Percentiles rank a stretch among this genome's conserved stretches.
These are phyloP conservation scores for Lipomyces chichibuensis DNA, from an alignment of 805 yeast species.

Conservation along the genomic window DNA sequence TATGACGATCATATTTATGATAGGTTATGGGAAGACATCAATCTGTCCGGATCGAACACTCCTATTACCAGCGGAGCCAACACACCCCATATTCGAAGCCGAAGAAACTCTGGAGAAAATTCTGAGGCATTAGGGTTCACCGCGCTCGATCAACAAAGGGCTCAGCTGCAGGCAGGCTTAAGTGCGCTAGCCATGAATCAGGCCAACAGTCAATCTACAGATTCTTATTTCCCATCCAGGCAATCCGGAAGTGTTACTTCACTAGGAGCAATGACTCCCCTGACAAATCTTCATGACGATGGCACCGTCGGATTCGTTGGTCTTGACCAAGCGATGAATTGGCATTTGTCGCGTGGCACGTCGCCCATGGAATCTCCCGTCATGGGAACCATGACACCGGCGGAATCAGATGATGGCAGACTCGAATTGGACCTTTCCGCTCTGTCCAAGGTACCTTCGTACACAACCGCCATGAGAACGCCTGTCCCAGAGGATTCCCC, in stretches of 20 bases:
- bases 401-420: conserved; percentile 30
- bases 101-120: conserved; percentile 44
- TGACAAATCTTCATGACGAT: conserved; percentile 21
- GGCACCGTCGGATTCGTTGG: conserved; percentile 33
- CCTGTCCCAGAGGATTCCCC: conserved; percentile 27
- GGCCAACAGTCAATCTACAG: conserved; percentile 19
- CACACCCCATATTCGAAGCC: conserved; percentile 46
- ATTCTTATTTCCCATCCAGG: conserved; percentile 33
- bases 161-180: conserved; percentile 47
- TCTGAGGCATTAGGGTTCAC: conserved; percentile 37
- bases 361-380: conserved; percentile 35
- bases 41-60: conserved; percentile 46
- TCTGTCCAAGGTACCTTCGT: conserved; percentile 79
- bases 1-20: conserved; percentile 83
- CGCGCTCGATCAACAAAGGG: conserved; percentile 43
- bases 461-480: conserved; percentile 69
- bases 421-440: conserved; percentile 51
- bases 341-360: conserved; percentile 46
- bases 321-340: conserved; percentile 58
- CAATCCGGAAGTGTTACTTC: conserved; percentile 30
- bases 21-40: conserved; percentile 68
- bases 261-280: conserved; percentile 32
- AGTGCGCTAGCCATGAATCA: conserved; percentile 44
- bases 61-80: conserved; percentile 47
- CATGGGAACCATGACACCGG: conserved; percentile 27